Percentiles rank a stretch among this genome's conserved stretches.
Evolutionary conservation across 2,329 filamentous ascomycete genomes (phyloP).

Genomic region (Botrytis deweyae): DNA sequence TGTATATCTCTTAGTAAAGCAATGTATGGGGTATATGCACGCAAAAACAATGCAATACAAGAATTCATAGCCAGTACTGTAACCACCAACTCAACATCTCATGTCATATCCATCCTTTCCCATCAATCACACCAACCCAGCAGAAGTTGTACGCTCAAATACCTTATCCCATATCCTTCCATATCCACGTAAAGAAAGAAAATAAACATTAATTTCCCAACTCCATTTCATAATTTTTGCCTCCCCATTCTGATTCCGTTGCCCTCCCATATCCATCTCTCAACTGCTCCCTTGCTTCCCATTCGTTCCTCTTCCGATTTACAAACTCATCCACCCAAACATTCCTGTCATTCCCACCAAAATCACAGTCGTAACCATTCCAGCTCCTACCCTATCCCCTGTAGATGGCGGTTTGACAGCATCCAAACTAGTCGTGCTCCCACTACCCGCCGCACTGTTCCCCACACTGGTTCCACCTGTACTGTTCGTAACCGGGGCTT

Average conservation of each 20-base stretch:
- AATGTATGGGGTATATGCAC: neutral
- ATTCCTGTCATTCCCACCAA: conserved; percentile 36
- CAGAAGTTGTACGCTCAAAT: neutral
- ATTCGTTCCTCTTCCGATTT: neutral
- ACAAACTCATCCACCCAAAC: conserved; percentile 42
- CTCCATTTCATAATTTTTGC: neutral
- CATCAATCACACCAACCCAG: neutral
- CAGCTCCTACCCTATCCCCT: conserved; percentile 45
- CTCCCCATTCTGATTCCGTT: neutral
- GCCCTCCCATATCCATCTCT: neutral
- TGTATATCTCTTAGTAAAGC: neutral
- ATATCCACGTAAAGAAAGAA: neutral
- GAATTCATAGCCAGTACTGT: neutral
- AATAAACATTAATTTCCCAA: conserved; percentile 5
- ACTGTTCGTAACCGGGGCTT: conserved; percentile 34
- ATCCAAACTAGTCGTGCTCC: conserved; percentile 24
- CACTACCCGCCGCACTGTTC: conserved; percentile 31
- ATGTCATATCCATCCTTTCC: conserved; percentile 2
- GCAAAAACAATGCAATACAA: neutral
- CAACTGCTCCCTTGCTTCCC: neutral
- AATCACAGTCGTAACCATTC: conserved; percentile 44
- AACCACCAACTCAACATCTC: neutral
- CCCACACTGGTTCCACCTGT: conserved; percentile 43
- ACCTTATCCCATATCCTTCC: neutral
- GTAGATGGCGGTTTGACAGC: conserved; percentile 38